phyloP scores from a whole-genome alignment of 352 stramenopile genomes.

The Pythium aristosporum region DNA sequence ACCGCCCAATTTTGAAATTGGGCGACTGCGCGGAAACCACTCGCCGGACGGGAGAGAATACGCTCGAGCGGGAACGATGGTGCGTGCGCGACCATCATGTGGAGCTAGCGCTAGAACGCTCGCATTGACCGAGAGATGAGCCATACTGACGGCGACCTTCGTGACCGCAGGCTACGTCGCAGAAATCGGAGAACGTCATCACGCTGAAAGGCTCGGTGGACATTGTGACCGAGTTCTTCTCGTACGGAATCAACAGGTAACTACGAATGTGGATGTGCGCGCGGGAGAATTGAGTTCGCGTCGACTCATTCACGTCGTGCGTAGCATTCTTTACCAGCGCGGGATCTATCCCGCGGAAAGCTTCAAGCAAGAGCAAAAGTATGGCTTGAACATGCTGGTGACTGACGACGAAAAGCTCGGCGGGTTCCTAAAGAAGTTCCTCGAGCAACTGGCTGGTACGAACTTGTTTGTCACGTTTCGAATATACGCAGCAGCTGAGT shows the following conservation, averaged over 20 bases:
- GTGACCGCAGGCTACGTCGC: slow-evolving; percentile 49
- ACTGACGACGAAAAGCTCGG: slow-evolving; percentile 96
- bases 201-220: slow-evolving; percentile 98
- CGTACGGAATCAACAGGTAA: slow-evolving; percentile 97
- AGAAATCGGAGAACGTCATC: slow-evolving; percentile 93
- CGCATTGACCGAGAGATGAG: background rate
- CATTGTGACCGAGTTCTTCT: slow-evolving; percentile 99
- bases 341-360: slow-evolving; percentile 99
- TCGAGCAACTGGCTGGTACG: slow-evolving; percentile 87
- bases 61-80: slow-evolving; percentile 8
- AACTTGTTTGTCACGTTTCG: background rate
- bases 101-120: background rate
- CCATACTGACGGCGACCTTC: background rate
- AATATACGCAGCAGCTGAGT: background rate
- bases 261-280: background rate
- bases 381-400: slow-evolving; percentile 98
- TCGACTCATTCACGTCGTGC: background rate
- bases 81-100: background rate
- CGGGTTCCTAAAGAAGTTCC: slow-evolving; percentile 95
- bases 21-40: background rate
- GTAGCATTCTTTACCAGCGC: slow-evolving; percentile 92
- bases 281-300: background rate
- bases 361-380: slow-evolving; percentile 97
- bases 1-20: slow-evolving; percentile 18
- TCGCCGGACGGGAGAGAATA: background rate